Evolutionary conservation across 148 eudicot species (phyloP), one percentile per base, ranked within the genome.

Genomic region (Agrostemma githago): DNA sequence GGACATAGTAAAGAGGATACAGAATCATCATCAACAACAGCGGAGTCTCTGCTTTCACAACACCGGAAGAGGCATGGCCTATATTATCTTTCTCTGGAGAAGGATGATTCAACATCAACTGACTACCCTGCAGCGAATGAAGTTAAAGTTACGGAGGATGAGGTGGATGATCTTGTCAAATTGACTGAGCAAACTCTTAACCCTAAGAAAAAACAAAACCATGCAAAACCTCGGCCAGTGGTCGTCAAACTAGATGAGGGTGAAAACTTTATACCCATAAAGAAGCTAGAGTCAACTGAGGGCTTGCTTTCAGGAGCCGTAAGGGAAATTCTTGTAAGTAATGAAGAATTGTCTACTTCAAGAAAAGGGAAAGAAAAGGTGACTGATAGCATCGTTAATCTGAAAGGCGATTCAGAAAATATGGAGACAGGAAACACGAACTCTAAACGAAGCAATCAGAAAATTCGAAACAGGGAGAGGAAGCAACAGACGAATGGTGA

Each of bases 101-200:
- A 77, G 58, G 87, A 87, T 74, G 89, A 79, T 61, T 61, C 70
- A 40, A 72, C 54, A 26, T 79, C 85, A 34, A 70, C 76, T 80
- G 89, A 88, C 39, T 91, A 89, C 79, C 98, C 97, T 57, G 87
- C 88, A 68, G 97, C 97, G 66, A 85, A 78, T 74, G 98, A 91
- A 44, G 80, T 71, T 67, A 88, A 78, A 44, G 60, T 68, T 68
- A 42, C 8, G 68, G 84, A 78, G 16, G 68, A 72, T 80, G 89
- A 84, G 68, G 84, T 78, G 71, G 85, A 84, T 46, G 86, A 88
- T 84, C 97, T 94, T 43, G 91, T 82, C 62, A 94, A 87, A 83
- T 85, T 94, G 79, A 88, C 97, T 20, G 96, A 89, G 68, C 78
- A 85, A 81, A 89, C 98, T 8, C 79, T 94, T 68, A 65, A 66